Conservation (phyloP, 345 rosid species). For the Syzygium oleosum region DNA sequence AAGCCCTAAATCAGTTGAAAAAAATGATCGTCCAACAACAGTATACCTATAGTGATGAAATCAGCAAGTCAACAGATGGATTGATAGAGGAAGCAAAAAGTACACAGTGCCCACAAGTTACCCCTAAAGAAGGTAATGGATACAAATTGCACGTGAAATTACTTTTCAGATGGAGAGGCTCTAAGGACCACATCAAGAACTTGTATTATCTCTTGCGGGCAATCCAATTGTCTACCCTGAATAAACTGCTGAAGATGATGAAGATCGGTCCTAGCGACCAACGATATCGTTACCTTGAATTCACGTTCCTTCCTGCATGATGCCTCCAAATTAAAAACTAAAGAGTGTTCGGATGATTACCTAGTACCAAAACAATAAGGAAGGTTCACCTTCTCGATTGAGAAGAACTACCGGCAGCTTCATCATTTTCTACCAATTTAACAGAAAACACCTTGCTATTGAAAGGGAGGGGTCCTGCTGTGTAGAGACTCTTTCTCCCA, state of each 20-base stretch:
- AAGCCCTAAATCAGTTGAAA: conserved; percentile 14
- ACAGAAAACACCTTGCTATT: conserved; percentile 46
- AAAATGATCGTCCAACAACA: conserved; percentile 57
- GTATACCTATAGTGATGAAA: conserved; percentile 17
- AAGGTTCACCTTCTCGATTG: neutral
- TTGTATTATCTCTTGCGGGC: conserved; percentile 56
- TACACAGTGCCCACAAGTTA: neutral
- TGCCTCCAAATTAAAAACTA: neutral
- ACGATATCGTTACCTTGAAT: conserved; percentile 43
- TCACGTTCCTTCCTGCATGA: conserved; percentile 39
- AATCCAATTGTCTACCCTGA: conserved; percentile 19
- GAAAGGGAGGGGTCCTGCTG: conserved; percentile 69
- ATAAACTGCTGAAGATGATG: conserved; percentile 30
- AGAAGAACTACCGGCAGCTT: conserved; percentile 10
- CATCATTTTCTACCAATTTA: conserved; percentile 13
- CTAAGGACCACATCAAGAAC: conserved; percentile 63
- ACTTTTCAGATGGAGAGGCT: conserved; percentile 31
- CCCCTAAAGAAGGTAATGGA: neutral
- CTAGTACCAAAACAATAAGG: neutral
- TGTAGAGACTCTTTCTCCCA: conserved; percentile 59
- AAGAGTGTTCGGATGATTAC: neutral
- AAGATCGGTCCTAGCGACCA: conserved; percentile 36
- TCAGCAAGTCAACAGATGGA: neutral
- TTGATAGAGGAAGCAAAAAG: neutral
- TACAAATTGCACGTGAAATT: neutral